Percentiles rank a stretch among this genome's conserved stretches.
These are phyloP conservation scores for Leccinum aurantiacum DNA, from an alignment of 768 basidiomycete species.

Conservation along the genomic window DNA sequence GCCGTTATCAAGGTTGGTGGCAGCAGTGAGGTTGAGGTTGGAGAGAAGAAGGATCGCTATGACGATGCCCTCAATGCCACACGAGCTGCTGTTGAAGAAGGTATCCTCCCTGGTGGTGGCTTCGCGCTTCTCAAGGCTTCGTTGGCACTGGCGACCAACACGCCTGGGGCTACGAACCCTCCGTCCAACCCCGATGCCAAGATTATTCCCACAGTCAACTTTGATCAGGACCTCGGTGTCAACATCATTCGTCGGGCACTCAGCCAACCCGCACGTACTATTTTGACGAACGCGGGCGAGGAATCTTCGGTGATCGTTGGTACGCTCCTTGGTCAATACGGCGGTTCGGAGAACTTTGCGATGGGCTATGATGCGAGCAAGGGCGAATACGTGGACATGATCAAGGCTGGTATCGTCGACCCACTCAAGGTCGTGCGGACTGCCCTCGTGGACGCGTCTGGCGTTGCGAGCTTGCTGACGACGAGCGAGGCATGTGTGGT, in stretches of 20 bases:
- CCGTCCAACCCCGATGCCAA: slow-evolving; percentile 58
- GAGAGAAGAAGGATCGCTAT: slow-evolving; percentile 99
- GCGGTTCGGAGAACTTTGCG: slow-evolving; percentile 70
- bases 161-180: slow-evolving; percentile 46
- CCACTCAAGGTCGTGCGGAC: slow-evolving; percentile 95
- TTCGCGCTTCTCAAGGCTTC: slow-evolving; percentile 88
- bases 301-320: slow-evolving; percentile 93
- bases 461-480: slow-evolving; percentile 89
- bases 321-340: slow-evolving; percentile 70
- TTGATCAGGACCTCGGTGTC: slow-evolving; percentile 96
- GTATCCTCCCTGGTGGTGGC: slow-evolving; percentile 96
- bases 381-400: slow-evolving; percentile 95
- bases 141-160: slow-evolving; percentile 59
- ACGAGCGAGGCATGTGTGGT: slow-evolving; percentile 93
- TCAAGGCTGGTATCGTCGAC: slow-evolving; percentile 91
- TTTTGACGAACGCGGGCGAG: slow-evolving; percentile 92
- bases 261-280: slow-evolving; percentile 80
- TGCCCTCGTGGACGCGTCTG: slow-evolving; percentile 79
- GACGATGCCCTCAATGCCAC: slow-evolving; percentile 97
- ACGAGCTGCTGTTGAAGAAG: slow-evolving; percentile 96
- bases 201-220: slow-evolving; percentile 83
- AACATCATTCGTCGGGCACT: slow-evolving; percentile 88
- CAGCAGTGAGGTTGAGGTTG: slow-evolving; percentile 89
- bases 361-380: slow-evolving; percentile 91
- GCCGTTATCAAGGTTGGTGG: slow-evolving; percentile 99